These are phyloP conservation scores for Mycena albidolilacea DNA, from an alignment of 768 basidiomycete genomes.

Conservation along the genomic window DNA sequence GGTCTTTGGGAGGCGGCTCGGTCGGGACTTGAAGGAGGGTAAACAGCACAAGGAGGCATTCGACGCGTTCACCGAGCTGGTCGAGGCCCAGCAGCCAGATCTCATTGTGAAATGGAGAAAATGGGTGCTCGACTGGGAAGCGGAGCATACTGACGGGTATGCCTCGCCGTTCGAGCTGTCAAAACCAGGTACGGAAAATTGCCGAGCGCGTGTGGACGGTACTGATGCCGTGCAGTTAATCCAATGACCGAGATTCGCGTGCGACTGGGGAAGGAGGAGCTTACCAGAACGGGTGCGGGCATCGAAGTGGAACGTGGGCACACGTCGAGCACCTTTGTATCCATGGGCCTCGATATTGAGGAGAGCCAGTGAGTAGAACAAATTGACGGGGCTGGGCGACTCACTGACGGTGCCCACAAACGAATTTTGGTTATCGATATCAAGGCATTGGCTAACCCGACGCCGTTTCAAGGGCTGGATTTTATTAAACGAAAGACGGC, in stretches of 20 bases:
- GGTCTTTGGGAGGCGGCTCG: not conserved
- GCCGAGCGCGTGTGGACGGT: not conserved
- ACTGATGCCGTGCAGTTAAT: not conserved
- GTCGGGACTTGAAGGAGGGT: not conserved
- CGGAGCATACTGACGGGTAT: not conserved
- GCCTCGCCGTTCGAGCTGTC: not conserved
- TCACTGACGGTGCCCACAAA: too few relatives aligned
- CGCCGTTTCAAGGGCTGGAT: not conserved
- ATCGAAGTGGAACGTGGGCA: not conserved
- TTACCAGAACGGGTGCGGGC: not conserved
- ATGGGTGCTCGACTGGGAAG: too few relatives aligned
- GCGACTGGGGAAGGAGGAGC: not conserved
- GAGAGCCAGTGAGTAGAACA: not conserved
- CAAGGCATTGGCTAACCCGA: not conserved
- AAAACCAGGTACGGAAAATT: not conserved
- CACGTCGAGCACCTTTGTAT: conserved; percentile 4
- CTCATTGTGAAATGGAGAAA: conserved; percentile 1
- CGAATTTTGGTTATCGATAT: not conserved
- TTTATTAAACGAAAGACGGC: conserved; percentile 2
- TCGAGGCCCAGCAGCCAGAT: not conserved
- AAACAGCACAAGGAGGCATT: not conserved
- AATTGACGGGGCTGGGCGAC: too few relatives aligned
- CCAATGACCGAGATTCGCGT: not conserved
- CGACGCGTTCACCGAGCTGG: not conserved
- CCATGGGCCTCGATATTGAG: conserved; percentile 7